These are phyloP conservation scores for Hsuehochloa calcarea DNA, from an alignment of 176 grass and related monocot genomes.

Conservation along the genomic window DNA sequence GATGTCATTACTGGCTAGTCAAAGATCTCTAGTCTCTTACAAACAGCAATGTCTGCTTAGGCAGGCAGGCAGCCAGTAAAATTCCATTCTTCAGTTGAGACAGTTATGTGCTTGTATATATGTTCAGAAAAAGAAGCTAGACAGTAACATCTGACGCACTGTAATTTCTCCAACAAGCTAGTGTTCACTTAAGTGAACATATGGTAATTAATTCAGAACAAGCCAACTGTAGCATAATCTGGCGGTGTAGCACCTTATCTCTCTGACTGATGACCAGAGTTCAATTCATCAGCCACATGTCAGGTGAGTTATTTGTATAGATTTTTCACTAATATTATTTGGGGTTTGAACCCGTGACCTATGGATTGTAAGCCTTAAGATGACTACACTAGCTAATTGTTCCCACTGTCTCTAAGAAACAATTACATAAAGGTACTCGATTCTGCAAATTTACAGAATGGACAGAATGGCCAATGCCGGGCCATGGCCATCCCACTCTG, in stretches of 20 bases:
- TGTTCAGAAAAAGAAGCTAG: background rate
- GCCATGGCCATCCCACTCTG: background rate
- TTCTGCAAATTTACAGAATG: background rate
- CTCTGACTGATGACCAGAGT: no score
- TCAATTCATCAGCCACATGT: no score
- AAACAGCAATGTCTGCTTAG: background rate
- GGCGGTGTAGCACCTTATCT: no score
- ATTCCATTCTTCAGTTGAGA: background rate
- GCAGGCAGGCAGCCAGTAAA: background rate
- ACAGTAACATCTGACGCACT: background rate
- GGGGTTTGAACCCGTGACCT: no score
- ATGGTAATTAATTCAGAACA: background rate
- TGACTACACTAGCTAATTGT: no score
- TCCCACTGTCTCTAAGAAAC: no score
- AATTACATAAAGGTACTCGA: no score
- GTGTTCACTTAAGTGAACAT: no score
- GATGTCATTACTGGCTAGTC: background rate
- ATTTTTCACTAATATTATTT: no score
- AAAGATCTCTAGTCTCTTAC: background rate
- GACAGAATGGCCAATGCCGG: background rate
- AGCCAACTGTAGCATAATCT: no score
- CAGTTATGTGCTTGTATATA: background rate
- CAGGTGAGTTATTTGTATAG: no score
- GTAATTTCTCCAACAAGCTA: background rate
- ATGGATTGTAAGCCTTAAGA: no score